Percentiles rank a stretch among this genome's conserved stretches.
Evolutionary conservation across 148 eudicot genomes (phyloP).

Genomic region (Camellia granthamiana): DNA sequence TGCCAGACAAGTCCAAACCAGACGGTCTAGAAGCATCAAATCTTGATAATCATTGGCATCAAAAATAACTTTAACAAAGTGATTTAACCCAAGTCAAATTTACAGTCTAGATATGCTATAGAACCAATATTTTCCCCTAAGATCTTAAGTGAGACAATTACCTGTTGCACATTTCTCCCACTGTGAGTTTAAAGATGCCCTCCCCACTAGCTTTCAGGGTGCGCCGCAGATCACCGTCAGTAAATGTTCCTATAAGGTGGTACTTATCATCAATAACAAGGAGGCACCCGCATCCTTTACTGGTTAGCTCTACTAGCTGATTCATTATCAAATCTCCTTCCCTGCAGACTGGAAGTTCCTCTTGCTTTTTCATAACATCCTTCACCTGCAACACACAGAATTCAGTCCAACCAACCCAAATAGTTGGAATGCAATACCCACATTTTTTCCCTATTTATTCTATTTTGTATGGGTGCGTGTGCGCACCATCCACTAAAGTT

Average conservation of each 20-base stretch:
- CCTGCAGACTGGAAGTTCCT: conserved; percentile 83
- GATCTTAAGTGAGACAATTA: conserved; percentile 23
- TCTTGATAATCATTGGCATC: background rate
- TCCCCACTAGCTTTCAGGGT: conserved; percentile 91
- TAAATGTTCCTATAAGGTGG: conserved; percentile 88
- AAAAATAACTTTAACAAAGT: background rate
- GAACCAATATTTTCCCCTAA: background rate
- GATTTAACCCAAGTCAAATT: background rate
- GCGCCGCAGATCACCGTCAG: conserved; percentile 94
- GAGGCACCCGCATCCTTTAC: conserved; percentile 96
- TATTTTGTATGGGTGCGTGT: no score
- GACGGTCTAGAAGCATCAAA: background rate
- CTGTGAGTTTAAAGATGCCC: conserved; percentile 89
- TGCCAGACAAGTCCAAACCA: background rate
- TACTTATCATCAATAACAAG: conserved; percentile 68
- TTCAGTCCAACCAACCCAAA: conserved; percentile 10
- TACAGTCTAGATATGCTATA: background rate
- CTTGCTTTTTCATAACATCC: conserved; percentile 89
- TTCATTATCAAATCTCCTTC: conserved; percentile 92
- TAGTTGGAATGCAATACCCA: background rate
- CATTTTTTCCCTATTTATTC: no score
- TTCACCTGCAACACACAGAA: conserved; percentile 59
- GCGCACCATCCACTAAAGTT: no score
- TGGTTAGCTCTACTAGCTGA: conserved; percentile 92
- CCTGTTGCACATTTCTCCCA: conserved; percentile 99